Base-by-base conservation (phyloP, 306 rosid species). In the Acacia crassicarpa region DNA sequence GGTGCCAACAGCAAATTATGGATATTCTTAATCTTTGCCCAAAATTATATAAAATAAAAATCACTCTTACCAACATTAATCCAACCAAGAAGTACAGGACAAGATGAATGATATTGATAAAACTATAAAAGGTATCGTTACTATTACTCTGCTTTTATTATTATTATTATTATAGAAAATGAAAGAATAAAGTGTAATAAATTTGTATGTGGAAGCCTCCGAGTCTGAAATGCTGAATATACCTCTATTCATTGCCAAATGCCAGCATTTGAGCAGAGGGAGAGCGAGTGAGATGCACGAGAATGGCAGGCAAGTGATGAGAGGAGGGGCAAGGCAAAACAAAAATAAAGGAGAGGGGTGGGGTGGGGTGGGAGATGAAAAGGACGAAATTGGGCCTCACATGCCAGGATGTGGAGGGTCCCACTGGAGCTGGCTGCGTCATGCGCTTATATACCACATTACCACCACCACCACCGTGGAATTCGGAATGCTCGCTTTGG, bases 381-480 rank as follows among this genome's bases (percentile, higher is more conserved):
- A 83, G 77, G 85, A 86, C 79, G 68, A 83, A 71, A 84, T 69
- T 74, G 46, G 76, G 53, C 77, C 16, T 84, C 91, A 91, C 90
- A 81, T 88, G 94, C 85, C 79, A 82, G 82, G 91, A 90, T 84
- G 88, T 92, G 92, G 89, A 77, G 75, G 76, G 61, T 78, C 90
- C 97, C 90, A 84, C 89, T 7, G 81, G 75, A 44, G 22, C 17
- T 65, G 82, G 27, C 66, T 63, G 69, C 16, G 27, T 71, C 40
- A 38, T 23, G 75, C 33, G 72, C 15, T 43, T 67, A 0, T 4
- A 30, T 27, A 27, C 30, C 30, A 27, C n/a, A n/a, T n/a, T n/a
- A n/a, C n/a, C 32, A 30, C 2, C 2, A 0, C 9, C 1, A 54
- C 8, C 3, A 54, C 27, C 65, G 12, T 25, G 35, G 67, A 12